phyloP scores from a whole-genome alignment of 1,284 basidiomycete species.

The Papiliotrema laurentii region DNA sequence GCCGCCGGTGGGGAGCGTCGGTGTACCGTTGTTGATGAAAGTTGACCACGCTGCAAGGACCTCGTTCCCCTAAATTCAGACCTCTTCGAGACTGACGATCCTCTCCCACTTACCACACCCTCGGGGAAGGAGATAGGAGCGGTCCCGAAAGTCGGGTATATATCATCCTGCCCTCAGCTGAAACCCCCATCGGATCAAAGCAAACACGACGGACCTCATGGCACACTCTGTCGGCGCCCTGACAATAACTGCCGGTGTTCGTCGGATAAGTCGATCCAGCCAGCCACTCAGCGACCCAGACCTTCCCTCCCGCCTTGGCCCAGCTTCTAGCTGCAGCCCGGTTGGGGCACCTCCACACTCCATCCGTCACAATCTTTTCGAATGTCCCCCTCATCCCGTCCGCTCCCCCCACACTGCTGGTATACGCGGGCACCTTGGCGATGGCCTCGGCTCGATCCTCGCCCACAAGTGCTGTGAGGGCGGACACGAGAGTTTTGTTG shows the following conservation, averaged over 20 bases:
- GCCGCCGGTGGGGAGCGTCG: too few relatives aligned
- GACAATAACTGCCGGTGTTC: slow-evolving; percentile 48
- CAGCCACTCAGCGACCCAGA: slow-evolving; percentile 64
- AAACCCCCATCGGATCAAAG: not conserved
- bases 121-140: not conserved
- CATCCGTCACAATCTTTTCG: slow-evolving; percentile 62
- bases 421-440: slow-evolving; percentile 55
- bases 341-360: slow-evolving; percentile 54
- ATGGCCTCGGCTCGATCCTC: slow-evolving; percentile 52
- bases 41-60: slow-evolving; percentile 25
- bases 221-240: slow-evolving; percentile 26
- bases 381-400: slow-evolving; percentile 54
- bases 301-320: slow-evolving; percentile 60
- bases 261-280: slow-evolving; percentile 65
- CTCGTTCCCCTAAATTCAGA: slow-evolving; percentile 11
- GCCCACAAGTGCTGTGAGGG: slow-evolving; percentile 55
- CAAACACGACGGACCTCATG: slow-evolving; percentile 31
- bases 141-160: slow-evolving; percentile 36
- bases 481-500: slow-evolving; percentile 47
- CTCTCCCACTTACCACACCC: not conserved
- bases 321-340: slow-evolving; percentile 66
- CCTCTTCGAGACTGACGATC: not conserved
- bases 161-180: slow-evolving; percentile 29
- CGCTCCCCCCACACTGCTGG: slow-evolving; percentile 38
- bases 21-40: slow-evolving; percentile 34